Conservation (phyloP, 2,329 filamentous ascomycete genomes). For the Colletotrichum sp. region DNA sequence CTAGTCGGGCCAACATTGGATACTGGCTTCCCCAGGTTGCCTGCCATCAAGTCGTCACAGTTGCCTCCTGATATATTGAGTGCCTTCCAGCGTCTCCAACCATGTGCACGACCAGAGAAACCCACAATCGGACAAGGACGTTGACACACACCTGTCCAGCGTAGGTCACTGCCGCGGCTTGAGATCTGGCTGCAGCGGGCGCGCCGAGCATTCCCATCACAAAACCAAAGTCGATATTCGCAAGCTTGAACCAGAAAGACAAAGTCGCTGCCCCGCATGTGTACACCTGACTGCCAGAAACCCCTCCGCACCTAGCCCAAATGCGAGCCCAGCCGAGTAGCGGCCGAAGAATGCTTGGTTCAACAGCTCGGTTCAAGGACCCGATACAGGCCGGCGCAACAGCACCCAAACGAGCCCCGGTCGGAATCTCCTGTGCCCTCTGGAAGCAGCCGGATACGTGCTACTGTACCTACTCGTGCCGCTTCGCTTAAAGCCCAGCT, state of each 20-base stretch:
- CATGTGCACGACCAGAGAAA: neutral
- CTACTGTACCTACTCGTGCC: neutral
- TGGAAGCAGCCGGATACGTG: slow-evolving; percentile 1
- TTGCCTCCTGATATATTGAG: neutral
- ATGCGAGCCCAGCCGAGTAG: neutral
- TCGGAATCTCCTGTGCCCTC: neutral
- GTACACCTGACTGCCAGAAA: slow-evolving; percentile 1
- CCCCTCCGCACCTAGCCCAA: neutral
- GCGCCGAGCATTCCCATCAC: neutral
- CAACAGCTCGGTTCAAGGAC: neutral
- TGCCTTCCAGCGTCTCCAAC: neutral
- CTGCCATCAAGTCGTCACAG: neutral
- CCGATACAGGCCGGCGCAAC: neutral
- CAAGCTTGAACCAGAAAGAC: neutral
- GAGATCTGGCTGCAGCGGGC: neutral
- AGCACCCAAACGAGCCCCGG: neutral
- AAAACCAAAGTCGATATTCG: neutral
- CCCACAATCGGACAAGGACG: neutral
- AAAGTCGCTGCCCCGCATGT: slow-evolving; percentile 7
- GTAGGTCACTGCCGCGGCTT: neutral
- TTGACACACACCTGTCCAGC: neutral
- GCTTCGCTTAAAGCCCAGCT: slow-evolving; percentile 3
- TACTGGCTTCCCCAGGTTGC: neutral
- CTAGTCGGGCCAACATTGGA: neutral
- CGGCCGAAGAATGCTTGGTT: neutral